Percentiles rank a stretch among this genome's conserved stretches.
phyloP scores from a whole-genome alignment of 306 rosid species.

The Vigna mungo region DNA sequence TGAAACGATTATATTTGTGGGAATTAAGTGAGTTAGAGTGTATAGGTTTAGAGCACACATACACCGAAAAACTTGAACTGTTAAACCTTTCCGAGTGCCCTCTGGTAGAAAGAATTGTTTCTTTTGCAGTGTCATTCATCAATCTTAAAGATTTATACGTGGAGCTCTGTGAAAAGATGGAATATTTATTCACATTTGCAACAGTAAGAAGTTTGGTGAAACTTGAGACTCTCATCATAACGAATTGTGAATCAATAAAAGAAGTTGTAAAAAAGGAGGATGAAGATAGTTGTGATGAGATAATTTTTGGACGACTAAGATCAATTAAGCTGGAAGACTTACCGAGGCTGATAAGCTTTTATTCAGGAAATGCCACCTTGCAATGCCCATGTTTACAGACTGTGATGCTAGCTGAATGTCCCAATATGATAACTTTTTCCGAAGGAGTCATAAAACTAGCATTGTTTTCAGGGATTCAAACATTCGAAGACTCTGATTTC shows the following conservation, averaged over 20 bases:
- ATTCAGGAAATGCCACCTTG: conserved; percentile 21
- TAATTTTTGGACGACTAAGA: not conserved
- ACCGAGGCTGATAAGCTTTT: not conserved
- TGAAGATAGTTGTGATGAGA: not conserved
- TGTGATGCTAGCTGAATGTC: not conserved
- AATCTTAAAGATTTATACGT: not conserved
- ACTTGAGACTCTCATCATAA: not conserved
- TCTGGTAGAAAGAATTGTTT: no score
- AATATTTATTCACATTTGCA: conserved; percentile 24
- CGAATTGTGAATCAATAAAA: not conserved
- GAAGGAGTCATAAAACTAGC: not conserved
- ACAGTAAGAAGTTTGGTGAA: conserved; percentile 22
- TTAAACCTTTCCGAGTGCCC: no score
- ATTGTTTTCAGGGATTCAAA: not conserved
- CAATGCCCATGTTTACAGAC: not conserved
- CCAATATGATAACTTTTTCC: conserved; percentile 20
- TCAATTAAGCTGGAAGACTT: not conserved
- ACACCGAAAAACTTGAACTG: no score
- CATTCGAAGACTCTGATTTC: not conserved
- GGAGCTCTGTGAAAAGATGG: not conserved
- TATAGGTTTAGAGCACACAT: not conserved
- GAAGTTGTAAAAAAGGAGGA: not conserved
- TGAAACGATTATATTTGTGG: no score
- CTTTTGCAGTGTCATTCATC: no score
- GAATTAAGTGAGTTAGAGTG: no score